Base-by-base conservation (phyloP, 2,329 filamentous ascomycete genomes). In the Trichoderma sp. region DNA sequence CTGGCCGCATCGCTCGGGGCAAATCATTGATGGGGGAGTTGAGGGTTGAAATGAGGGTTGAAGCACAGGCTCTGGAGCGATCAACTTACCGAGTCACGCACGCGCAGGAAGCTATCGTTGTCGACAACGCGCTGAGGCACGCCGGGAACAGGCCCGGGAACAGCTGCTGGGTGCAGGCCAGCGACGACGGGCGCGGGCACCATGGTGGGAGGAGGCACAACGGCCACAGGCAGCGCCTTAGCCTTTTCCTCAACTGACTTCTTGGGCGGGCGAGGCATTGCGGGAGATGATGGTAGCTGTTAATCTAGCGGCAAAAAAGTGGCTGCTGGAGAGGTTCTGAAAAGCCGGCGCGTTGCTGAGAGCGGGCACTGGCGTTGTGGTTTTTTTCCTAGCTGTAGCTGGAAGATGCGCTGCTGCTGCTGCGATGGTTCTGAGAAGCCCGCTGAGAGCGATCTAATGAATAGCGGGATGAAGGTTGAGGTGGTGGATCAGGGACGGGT, bases 1-100 rank as follows among this genome's bases (percentile, higher is more conserved):
- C 28, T 50, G 11, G 30, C 17, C 20, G 28, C 32, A 28, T 62
- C 20, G 43, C 47, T 5, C n/a, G 17, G 20, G 7, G 17, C 9
- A 23, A 36, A 26, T 12, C 26, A 28, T 17, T 43, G 57, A 17
- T 9, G 15, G 26, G 32, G n/a, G 13, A 43, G 36, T 8, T 43
- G 36, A 43, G 36, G 3, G 36, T 39, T 39, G 36, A 36, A 36
- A 13, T 36, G 34, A n/a, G 47, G 6, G 17, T 11, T 28, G 20
- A 57, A 43, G 34, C 23, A 28, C 26, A 20, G 17, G 32, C n/a
- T 55, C 43, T 50, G n/a, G 61, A 70, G 39, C n/a, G n/a, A 6
- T 55, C 68, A 71, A 84, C 92, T 88, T 90, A 97, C 94, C 80
- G 90, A 91, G 80, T 97, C 93, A 78, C 93, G 89, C 63, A 94